Conservation (phyloP, 257 asterid species). For the Nicotiana undulata region DNA sequence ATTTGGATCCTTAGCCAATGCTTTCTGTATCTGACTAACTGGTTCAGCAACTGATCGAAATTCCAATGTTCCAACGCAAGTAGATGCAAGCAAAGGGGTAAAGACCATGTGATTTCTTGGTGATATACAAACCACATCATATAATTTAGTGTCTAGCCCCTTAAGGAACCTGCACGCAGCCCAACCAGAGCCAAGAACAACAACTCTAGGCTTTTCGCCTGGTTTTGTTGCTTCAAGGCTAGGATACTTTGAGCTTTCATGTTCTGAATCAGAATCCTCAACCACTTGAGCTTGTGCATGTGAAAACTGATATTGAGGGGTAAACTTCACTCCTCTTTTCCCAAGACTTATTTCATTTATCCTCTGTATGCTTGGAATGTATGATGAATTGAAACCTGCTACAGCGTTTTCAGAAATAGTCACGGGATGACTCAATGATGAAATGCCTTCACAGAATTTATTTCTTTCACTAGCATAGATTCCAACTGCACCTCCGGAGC, state of each 20-base stretch:
- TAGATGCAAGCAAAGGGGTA: conserved; percentile 92
- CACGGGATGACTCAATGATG: conserved; percentile 16
- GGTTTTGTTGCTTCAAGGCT: conserved; percentile 81
- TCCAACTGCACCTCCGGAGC: conserved; percentile 34
- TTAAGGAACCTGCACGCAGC: conserved; percentile 94
- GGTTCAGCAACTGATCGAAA: conserved; percentile 95
- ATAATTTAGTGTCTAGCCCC: conserved; percentile 62
- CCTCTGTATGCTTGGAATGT: conserved; percentile 24
- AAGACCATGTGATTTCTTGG: conserved; percentile 98
- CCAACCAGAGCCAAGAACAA: conserved; percentile 94
- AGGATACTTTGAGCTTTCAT: conserved; percentile 53
- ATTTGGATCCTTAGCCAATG: conserved; percentile 82
- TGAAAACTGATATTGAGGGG: conserved; percentile 43
- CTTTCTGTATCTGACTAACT: conserved; percentile 75
- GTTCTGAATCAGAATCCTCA: conserved; percentile 51
- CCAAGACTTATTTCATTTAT: conserved; percentile 20
- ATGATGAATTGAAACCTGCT: conserved; percentile 14
- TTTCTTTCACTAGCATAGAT: conserved; percentile 21
- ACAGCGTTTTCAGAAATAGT: conserved; percentile 12
- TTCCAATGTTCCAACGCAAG: conserved; percentile 93
- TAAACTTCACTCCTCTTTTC: conserved; percentile 49
- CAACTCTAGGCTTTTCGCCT: conserved; percentile 87
- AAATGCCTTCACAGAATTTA: conserved; percentile 14
- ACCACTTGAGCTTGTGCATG: conserved; percentile 58
- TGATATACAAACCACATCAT: conserved; percentile 84